These are phyloP conservation scores for Fusarium agapanthi DNA, from an alignment of 2,329 filamentous ascomycete species.

Conservation along the genomic window DNA sequence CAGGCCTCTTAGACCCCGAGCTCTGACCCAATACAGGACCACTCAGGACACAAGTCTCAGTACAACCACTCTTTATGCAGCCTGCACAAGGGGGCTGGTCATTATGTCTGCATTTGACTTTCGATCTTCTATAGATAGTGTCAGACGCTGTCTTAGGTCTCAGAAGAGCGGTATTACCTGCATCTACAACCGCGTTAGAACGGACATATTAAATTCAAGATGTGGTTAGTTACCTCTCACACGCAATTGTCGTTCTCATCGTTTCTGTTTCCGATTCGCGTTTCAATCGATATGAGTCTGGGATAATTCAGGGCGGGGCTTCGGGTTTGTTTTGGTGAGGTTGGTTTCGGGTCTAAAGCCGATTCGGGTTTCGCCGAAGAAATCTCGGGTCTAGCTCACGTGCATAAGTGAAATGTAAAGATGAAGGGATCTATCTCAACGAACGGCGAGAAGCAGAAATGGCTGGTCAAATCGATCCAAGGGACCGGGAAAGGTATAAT, in stretches of 20 bases:
- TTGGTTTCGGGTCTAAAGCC: not conserved
- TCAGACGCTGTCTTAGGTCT: not conserved
- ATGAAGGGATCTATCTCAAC: too few relatives aligned
- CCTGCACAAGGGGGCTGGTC: constrained; percentile 37
- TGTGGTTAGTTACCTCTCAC: constrained; percentile 19
- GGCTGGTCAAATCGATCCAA: too few relatives aligned
- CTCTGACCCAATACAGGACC: constrained; percentile 17
- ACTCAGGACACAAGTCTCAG: constrained; percentile 25
- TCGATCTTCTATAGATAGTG: constrained; percentile 28
- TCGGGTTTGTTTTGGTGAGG: constrained; percentile 9
- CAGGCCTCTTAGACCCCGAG: not conserved
- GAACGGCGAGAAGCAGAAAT: too few relatives aligned
- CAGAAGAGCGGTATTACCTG: constrained; percentile 19
- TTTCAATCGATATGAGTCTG: not conserved
- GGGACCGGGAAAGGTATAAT: too few relatives aligned
- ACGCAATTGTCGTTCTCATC: constrained; percentile 40
- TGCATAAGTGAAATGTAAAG: not conserved
- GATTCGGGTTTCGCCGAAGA: constrained; percentile 22
- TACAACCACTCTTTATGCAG: constrained; percentile 30
- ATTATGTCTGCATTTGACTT: constrained; percentile 40
- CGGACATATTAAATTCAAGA: too few relatives aligned
- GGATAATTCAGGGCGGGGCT: constrained; percentile 8
- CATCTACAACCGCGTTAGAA: constrained; percentile 21
- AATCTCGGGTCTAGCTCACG: not conserved
- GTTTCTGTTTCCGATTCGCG: not conserved